Percentiles rank a stretch among this genome's conserved stretches.
Conservation (phyloP, 192 early-diverging fungal genomes). For the Coemansia sp. region DNA sequence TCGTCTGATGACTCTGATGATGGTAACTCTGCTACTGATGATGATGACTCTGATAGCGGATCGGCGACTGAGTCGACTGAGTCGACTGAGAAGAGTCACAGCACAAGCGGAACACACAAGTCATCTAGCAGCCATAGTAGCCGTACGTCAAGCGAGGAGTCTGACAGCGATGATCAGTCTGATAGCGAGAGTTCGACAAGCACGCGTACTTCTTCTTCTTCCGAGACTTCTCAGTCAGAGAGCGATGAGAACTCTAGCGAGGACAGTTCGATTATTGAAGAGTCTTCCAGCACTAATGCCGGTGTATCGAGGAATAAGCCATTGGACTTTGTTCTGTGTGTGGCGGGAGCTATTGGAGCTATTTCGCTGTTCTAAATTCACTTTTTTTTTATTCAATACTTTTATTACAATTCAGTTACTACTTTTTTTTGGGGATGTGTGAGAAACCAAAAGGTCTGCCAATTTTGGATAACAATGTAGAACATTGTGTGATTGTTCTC, state of each 20-base stretch:
- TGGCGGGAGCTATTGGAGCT: slow-evolving; percentile 36
- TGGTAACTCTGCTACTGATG: not conserved
- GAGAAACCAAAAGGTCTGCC: not conserved
- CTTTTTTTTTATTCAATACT: not conserved
- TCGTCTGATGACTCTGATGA: not conserved
- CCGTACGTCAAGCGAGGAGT: not conserved
- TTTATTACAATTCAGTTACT: not conserved
- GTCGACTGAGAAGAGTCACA: not conserved
- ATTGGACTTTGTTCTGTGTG: slow-evolving; percentile 16
- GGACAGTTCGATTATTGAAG: slow-evolving; percentile 8
- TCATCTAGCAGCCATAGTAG: not conserved
- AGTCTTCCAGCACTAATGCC: not conserved
- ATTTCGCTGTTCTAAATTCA: slow-evolving; percentile 39
- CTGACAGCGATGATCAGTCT: not conserved
- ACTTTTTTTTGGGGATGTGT: not conserved
- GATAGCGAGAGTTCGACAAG: not conserved
- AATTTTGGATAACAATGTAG: not conserved
- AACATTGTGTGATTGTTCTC: too few species aligned
- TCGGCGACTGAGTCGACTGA: not conserved
- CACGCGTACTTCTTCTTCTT: not conserved
- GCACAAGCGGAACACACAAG: not conserved
- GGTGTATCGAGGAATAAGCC: not conserved
- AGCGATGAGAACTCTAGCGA: not conserved
- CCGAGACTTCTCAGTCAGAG: not conserved
- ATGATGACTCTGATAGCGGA: not conserved